phyloP scores from a whole-genome alignment of 2,329 filamentous ascomycete genomes.

The Thermothelomyces thermophilus region DNA sequence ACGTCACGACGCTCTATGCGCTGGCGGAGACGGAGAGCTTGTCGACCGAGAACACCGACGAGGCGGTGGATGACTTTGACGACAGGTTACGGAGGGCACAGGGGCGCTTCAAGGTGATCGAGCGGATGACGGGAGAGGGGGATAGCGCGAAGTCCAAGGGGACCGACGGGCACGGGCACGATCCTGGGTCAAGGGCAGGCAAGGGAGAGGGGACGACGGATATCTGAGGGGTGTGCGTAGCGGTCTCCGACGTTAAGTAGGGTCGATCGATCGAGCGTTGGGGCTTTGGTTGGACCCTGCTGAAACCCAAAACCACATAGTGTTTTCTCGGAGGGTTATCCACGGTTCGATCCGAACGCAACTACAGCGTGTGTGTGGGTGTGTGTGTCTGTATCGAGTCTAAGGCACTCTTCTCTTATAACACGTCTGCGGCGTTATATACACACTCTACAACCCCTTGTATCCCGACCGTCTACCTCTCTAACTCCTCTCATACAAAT shows the following conservation, averaged over 20 bases:
- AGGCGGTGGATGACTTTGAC: slow-evolving; percentile 85
- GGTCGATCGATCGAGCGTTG: too few relatives aligned
- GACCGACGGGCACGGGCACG: not conserved
- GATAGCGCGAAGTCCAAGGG: slow-evolving; percentile 5
- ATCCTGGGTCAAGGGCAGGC: not conserved
- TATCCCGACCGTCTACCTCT: slow-evolving; percentile 6
- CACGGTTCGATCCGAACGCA: not conserved
- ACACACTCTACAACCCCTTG: slow-evolving; percentile 8
- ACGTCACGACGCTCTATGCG: slow-evolving; percentile 67
- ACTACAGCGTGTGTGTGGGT: not conserved
- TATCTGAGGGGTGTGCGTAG: not conserved
- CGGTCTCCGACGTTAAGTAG: not conserved
- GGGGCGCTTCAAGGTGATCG: slow-evolving; percentile 79
- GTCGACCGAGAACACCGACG: slow-evolving; percentile 76
- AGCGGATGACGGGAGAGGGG: slow-evolving; percentile 53
- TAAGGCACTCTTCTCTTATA: not conserved
- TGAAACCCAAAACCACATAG: too few relatives aligned
- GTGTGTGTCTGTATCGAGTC: not conserved
- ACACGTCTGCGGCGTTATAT: not conserved
- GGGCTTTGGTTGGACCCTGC: too few relatives aligned
- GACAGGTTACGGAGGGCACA: slow-evolving; percentile 77
- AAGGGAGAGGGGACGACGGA: not conserved
- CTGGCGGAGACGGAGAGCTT: slow-evolving; percentile 73
- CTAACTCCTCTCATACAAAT: slow-evolving; percentile 41
- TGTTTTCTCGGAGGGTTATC: too few relatives aligned